Percentiles rank a stretch among this genome's conserved stretches.
Conservation (phyloP, 2,329 filamentous ascomycete genomes). For the Dendrostoma leiphaemia region DNA sequence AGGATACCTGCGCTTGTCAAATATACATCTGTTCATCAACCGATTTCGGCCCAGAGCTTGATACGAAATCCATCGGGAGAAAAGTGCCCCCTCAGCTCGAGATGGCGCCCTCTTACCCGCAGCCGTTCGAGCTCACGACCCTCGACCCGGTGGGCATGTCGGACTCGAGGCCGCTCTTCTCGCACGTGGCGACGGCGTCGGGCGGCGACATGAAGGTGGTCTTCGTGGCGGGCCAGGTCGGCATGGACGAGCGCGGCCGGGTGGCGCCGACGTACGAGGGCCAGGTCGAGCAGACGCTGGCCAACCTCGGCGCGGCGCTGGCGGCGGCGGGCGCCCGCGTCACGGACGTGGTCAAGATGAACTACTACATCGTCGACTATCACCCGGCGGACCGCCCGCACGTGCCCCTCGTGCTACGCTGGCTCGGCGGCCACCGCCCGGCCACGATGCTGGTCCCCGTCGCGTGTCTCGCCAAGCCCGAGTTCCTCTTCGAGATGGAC, state of each 20-base stretch:
- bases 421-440: slow-evolving; percentile 37
- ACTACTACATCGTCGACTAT: slow-evolving; percentile 43
- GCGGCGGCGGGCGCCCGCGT: slow-evolving; percentile 33
- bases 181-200: too few species aligned
- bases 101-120: too few species aligned
- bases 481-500: slow-evolving; percentile 43
- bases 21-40: too few species aligned
- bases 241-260: slow-evolving; percentile 28
- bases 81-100: too few species aligned
- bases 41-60: too few species aligned
- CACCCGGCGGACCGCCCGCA: slow-evolving; percentile 35
- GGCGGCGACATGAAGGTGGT: background rate
- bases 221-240: slow-evolving; percentile 33
- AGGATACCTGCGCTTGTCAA: too few species aligned
- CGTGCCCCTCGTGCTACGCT: slow-evolving; percentile 34
- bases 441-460: slow-evolving; percentile 43
- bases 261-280: slow-evolving; percentile 37
- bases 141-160: too few species aligned
- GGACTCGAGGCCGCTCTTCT: too few species aligned
- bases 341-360: slow-evolving; percentile 39
- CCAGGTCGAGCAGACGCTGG: slow-evolving; percentile 37
- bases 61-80: too few species aligned
- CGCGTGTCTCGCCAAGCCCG: slow-evolving; percentile 34
- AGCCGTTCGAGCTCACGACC: too few species aligned
- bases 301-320: slow-evolving; percentile 36